Evolutionary conservation across 768 basidiomycete genomes (phyloP).

Genomic region (Suillus brevipes): DNA sequence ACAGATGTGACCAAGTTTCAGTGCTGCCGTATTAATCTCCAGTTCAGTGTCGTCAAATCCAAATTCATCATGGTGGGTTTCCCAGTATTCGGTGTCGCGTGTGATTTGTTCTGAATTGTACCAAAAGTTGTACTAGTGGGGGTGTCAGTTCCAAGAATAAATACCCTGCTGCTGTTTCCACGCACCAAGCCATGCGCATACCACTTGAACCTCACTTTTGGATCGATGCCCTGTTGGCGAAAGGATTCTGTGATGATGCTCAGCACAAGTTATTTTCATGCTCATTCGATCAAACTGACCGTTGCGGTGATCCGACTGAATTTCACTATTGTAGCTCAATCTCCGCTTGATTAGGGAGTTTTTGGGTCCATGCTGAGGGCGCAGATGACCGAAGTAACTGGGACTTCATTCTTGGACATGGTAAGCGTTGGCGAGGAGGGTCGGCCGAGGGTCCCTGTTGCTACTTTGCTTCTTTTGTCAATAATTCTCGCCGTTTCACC

Average conservation of each 20-base stretch:
- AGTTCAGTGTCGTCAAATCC: background rate
- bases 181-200: background rate
- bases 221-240: background rate
- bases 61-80: background rate
- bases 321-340: no score
- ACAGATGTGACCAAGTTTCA: background rate
- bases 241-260: background rate
- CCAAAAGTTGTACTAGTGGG: background rate
- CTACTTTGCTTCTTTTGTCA: no score
- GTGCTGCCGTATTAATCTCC: background rate
- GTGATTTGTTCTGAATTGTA: background rate
- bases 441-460: no score
- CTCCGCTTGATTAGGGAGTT: no score
- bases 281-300: no score
- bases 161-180: background rate
- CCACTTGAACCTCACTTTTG: background rate
- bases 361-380: no score
- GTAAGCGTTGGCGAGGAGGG: no score
- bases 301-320: no score
- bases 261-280: no score
- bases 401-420: no score
- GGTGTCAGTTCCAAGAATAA: background rate
- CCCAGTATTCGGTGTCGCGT: background rate
- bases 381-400: no score
- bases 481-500: no score